Evolutionary conservation across 83 land plant genomes (phyloP).

Genomic region (Picea engelmannii): DNA sequence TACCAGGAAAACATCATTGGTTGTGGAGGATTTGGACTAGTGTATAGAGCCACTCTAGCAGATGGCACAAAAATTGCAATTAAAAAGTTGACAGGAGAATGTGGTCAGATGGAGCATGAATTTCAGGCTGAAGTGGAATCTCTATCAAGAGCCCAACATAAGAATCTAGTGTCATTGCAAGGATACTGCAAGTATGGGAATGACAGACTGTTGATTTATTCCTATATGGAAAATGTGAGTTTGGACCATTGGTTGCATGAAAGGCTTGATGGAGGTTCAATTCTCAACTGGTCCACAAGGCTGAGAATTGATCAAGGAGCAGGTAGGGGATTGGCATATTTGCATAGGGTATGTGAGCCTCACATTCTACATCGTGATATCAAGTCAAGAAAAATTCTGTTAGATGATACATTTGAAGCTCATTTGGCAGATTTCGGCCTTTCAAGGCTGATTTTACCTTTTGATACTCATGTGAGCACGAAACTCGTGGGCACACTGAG

Average conservation of each 20-base stretch:
- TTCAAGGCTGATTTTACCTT: constrained; percentile 64
- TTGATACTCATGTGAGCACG: constrained; percentile 69
- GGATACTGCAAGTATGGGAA: constrained; percentile 24
- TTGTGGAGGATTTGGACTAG: constrained; percentile 78
- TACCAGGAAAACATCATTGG: constrained; percentile 68
- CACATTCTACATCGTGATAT: constrained; percentile 82
- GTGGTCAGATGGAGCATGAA: constrained; percentile 51
- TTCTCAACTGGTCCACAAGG: constrained; percentile 28
- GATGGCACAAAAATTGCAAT: constrained; percentile 41
- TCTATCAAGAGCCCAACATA: constrained; percentile 47
- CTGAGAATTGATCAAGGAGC: constrained; percentile 40
- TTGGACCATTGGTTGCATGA: no score
- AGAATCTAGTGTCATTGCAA: constrained; percentile 30
- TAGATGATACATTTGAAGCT: constrained; percentile 34
- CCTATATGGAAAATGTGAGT: no score
- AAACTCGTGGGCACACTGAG: constrained; percentile 84
- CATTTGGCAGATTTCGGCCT: constrained; percentile 94
- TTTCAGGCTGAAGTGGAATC: constrained; percentile 60
- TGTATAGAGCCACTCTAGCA: constrained; percentile 50
- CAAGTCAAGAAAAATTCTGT: constrained; percentile 74
- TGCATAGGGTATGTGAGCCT: constrained; percentile 86
- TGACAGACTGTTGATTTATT: constrained; percentile 39
- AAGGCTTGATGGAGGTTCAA: constrained; percentile 25
- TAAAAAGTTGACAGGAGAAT: no score
- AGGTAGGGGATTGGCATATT: constrained; percentile 74